Evolutionary conservation across 1,139 yeast species (phyloP), one percentile per base, ranked within the genome.

Genomic region (Debaryomycetaceae sp.): DNA sequence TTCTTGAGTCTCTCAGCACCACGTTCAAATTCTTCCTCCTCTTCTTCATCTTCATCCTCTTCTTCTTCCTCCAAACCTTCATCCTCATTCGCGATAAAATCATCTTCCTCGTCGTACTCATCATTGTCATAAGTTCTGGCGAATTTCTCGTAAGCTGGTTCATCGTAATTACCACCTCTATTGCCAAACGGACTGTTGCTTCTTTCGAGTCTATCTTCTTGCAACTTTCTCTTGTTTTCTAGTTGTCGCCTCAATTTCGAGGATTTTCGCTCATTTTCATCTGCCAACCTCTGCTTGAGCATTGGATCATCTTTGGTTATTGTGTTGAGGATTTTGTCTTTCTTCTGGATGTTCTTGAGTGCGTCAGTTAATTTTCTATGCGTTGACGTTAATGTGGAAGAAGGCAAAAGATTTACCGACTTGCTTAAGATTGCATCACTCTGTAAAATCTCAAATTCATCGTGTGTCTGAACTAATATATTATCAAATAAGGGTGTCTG

Each of bases 301-400:
- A 89, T 88, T 2, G 99, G 99, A 69, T 93, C 99, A 49, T 81
- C 86, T 24, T 81, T 80, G 2, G 96, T 87, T 39, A 87, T 83
- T 24, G 89, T 83, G 50, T 67, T 72, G 50, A 73, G 65, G 38
- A 87, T 85, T 59, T 73, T 76, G 51, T 78, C 85, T 51, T 75
- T 68, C 57, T 73, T 75, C 61, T 85, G 86, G 51, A 81, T 81
- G 46, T 83, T 78, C 49, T 84, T 82, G 40, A 91, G 83, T 11
- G 93, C 91, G 52, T 80, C 80, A 2, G 96, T 87, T 54, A 93
- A 76, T 58, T 83, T 81, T 56, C 81, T 78, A 62, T 93, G 98
- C 4, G 96, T 85, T 43, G 80, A 78, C 2, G 97, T 87, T 43
- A 80, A 76, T 11, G 95, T 88, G 0, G 97, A 88, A 0, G 97